Evolutionary conservation across 129 eudicot genomes (phyloP).

Genomic region (Flaveria brownii): DNA sequence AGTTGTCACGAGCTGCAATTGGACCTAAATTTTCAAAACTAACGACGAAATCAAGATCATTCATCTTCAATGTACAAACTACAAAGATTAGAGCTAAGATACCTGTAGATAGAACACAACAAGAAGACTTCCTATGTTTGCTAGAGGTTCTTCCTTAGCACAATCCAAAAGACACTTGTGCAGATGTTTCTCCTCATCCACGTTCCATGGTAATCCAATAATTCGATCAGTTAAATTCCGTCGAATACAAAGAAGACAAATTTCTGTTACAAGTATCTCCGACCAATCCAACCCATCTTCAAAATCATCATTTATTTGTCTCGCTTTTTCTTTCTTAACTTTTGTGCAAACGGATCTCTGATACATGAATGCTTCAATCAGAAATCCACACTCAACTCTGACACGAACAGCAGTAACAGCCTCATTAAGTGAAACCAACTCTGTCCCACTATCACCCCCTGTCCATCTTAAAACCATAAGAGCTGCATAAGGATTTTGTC

Average conservation of each 20-base stretch:
- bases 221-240: conserved; percentile 79
- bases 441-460: conserved; percentile 68
- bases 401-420: conserved; percentile 93
- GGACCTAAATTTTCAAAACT: neutral
- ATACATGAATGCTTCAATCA: conserved; percentile 93
- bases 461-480: conserved; percentile 93
- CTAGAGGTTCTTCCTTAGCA: conserved; percentile 60
- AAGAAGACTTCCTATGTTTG: conserved; percentile 82
- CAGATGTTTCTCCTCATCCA: conserved; percentile 81
- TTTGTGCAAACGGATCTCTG: conserved; percentile 68
- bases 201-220: conserved; percentile 87
- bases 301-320: conserved; percentile 36
- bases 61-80: neutral
- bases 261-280: conserved; percentile 80
- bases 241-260: conserved; percentile 83
- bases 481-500: conserved; percentile 83
- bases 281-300: conserved; percentile 52
- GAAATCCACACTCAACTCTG: conserved; percentile 87
- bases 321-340: conserved; percentile 53
- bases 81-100: conserved; percentile 8
- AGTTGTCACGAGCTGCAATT: conserved; percentile 4
- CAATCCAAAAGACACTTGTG: conserved; percentile 76
- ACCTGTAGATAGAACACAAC: conserved; percentile 95
- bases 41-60: neutral
- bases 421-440: conserved; percentile 63